These are phyloP conservation scores for Exophiala dermatitidis DNA, from an alignment of 2,329 filamentous ascomycete species.

Conservation along the genomic window DNA sequence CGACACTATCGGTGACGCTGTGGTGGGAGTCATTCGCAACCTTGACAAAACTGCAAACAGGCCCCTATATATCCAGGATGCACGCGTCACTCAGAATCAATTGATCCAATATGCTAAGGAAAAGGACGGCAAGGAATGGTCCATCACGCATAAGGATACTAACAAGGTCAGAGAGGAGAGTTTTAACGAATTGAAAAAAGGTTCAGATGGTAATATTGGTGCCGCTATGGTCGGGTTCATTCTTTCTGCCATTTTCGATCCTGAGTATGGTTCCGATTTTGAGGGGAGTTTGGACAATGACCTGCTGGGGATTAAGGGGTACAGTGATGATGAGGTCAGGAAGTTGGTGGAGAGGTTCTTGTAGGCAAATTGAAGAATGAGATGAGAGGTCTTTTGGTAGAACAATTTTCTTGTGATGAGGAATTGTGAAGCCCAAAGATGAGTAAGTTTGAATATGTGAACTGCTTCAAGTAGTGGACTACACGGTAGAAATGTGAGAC, in stretches of 20 bases:
- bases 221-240: conserved; percentile 31
- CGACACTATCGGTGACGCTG: conserved; percentile 40
- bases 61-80: conserved; percentile 41
- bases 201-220: conserved; percentile 4
- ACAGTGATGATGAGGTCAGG: conserved; percentile 33
- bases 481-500: too few relatives aligned
- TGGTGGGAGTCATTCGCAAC: conserved; percentile 45
- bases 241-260: conserved; percentile 30
- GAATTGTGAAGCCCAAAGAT: too few relatives aligned
- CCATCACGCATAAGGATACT: conserved; percentile 9
- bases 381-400: too few relatives aligned
- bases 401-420: too few relatives aligned
- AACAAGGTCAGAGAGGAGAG: conserved; percentile 25
- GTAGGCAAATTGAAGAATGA: neutral
- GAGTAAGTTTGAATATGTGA: too few relatives aligned
- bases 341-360: conserved; percentile 23
- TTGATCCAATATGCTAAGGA: conserved; percentile 34
- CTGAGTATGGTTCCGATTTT: conserved; percentile 28
- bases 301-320: conserved; percentile 33
- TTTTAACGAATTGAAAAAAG: conserved; percentile 30
- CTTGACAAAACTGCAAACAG: conserved; percentile 49
- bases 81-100: conserved; percentile 41
- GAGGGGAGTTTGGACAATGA: conserved; percentile 33
- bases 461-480: too few relatives aligned
- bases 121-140: conserved; percentile 24